These are phyloP conservation scores for Eutrema salsugineum DNA, from an alignment of 441 rosid genomes.

Conservation along the genomic window DNA sequence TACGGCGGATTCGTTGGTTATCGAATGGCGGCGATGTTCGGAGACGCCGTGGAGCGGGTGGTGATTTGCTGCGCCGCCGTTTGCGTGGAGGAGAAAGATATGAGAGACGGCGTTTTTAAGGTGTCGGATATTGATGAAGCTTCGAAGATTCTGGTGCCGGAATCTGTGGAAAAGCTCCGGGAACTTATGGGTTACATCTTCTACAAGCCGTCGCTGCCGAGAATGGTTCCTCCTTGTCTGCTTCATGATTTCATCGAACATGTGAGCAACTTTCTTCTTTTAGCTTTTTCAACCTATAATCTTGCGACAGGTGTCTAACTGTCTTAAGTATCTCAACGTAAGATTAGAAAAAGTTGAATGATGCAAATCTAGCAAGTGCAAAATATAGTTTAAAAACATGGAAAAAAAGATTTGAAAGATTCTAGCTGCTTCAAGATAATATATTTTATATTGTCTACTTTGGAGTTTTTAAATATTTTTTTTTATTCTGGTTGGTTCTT, in stretches of 20 bases:
- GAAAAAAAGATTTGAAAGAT: not conserved
- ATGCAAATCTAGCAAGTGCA: constrained; percentile 3
- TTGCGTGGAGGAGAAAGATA: constrained; percentile 79
- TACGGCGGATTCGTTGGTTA: constrained; percentile 87
- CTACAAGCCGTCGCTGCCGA: constrained; percentile 39
- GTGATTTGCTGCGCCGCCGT: constrained; percentile 63
- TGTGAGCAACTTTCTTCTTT: constrained; percentile 22
- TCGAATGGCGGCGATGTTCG: constrained; percentile 58
- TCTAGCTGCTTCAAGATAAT: constrained; percentile 12
- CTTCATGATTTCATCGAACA: constrained; percentile 62
- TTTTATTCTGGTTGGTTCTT: not conserved
- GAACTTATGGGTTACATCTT: constrained; percentile 47
- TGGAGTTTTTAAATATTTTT: not conserved
- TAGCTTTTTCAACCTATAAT: not conserved
- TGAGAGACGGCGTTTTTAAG: constrained; percentile 53
- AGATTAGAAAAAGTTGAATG: not conserved
- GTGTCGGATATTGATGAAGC: constrained; percentile 68
- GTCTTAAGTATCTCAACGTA: not conserved
- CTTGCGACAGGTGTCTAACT: not conserved
- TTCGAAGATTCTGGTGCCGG: constrained; percentile 51
- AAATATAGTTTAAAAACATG: not conserved
- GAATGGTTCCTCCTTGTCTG: constrained; percentile 52
- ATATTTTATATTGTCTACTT: not conserved
- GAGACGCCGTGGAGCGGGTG: constrained; percentile 53
- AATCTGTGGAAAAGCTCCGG: constrained; percentile 43